Evolutionary conservation across 805 yeast genomes (phyloP), one percentile per base, ranked within the genome.

Genomic region (Saturnispora ahearnii): DNA sequence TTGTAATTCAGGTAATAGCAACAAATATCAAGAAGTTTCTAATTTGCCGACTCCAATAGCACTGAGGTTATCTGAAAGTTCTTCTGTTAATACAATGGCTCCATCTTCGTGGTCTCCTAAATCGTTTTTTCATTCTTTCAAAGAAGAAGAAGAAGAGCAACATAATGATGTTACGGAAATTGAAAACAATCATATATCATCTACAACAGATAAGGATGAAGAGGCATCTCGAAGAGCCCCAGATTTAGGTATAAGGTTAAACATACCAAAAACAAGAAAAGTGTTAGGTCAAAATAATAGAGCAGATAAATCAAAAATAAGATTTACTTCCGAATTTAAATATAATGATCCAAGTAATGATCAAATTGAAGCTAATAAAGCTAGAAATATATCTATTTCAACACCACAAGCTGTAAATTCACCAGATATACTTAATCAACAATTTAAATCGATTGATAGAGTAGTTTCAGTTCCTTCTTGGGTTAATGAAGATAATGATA

Each of bases 381-480:
- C 7, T 37, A 41, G 28, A 15, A 38, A 22, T 12, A 11, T 24
- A 26, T 28, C 41, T 5, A 47, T 28, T 9, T 18, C 40, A 9
- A 26, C 21, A 6, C 40, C 40, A 18, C 26, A 36, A 12, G 37
- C 15, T 15, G n/a, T 21, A 5, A 15, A 36, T 36, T 18, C 11
- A 9, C 24, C n/a, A 3, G 26, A 38, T 2, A 8, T 15, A 11
- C 9, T 15, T 21, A 12, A 40, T 15, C 33, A 53, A n/a, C 52
- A 53, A 24, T 59, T 63, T 5, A 58, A 53, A 40, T 67, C 67
- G 1, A 59, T 62, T 4, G 59, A 59, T 42, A 54, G 68, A 51
- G 55, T 61, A 9, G 67, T 55, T 3, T 61, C 67, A 5, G 55
- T 62, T 6, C 68, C 68, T 0, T 36, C 28, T 46, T 52, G 36